Evolutionary conservation across 106 monocot species (phyloP).

Genomic region (Xerophyta viscosa): DNA sequence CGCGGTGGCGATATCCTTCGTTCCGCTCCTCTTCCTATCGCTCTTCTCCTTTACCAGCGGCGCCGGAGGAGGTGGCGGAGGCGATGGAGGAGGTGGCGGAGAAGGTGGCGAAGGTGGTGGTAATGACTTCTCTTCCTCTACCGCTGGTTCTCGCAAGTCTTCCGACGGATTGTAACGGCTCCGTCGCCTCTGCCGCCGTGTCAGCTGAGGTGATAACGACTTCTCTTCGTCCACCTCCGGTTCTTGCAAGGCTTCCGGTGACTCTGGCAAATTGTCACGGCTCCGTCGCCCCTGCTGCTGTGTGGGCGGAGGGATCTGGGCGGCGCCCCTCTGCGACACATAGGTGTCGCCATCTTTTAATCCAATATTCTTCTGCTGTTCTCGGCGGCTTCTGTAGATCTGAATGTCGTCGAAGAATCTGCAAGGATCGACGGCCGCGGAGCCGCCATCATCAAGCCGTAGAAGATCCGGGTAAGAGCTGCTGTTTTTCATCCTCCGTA

Average conservation of each 20-base stretch:
- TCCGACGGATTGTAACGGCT: not conserved
- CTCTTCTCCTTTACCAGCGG: constrained; percentile 18
- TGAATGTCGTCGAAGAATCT: constrained; percentile 51
- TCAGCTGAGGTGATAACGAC: constrained; percentile 18
- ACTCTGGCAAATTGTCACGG: constrained; percentile 24
- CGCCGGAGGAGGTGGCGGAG: constrained; percentile 8
- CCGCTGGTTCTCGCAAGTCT: not conserved
- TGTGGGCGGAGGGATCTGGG: constrained; percentile 7
- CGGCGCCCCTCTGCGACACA: too few species aligned
- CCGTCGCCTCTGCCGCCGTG: not conserved
- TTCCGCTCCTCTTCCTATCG: constrained; percentile 33
- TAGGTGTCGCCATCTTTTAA: too few species aligned
- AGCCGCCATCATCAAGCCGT: constrained; percentile 20
- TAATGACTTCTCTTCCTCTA: constrained; percentile 2
- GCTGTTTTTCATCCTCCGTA: constrained; percentile 41
- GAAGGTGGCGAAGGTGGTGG: constrained; percentile 28
- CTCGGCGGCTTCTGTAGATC: constrained; percentile 23
- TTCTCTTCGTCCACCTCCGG: too few species aligned
- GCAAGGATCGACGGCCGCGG: constrained; percentile 19
- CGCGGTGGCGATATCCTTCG: constrained; percentile 55
- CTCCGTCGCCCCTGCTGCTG: constrained; percentile 10
- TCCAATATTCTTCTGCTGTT: not conserved
- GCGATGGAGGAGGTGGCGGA: constrained; percentile 25
- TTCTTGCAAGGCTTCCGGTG: constrained; percentile 3
- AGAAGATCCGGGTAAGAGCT: constrained; percentile 71